phyloP scores from a whole-genome alignment of 495 filamentous ascomycete species.

The Talaromyces nanjingensis region DNA sequence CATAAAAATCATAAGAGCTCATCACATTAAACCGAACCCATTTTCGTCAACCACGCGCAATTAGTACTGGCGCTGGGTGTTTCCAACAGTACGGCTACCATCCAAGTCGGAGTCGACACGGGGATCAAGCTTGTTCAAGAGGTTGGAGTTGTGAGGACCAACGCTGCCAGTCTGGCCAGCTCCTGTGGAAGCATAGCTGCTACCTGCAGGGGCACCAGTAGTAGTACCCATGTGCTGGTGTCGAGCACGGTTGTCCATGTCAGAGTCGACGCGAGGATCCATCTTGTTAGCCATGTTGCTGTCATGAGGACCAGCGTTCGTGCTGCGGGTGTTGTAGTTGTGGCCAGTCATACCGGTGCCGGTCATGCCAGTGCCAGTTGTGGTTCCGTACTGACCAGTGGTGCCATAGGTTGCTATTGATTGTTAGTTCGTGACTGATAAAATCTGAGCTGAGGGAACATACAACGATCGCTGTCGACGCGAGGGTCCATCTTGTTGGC shows the following conservation, averaged over 20 bases:
- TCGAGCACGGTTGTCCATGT: conserved; percentile 33
- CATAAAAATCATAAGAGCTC: neutral
- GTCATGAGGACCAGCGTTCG: conserved; percentile 33
- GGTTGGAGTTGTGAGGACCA: conserved; percentile 39
- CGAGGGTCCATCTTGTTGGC: conserved; percentile 40
- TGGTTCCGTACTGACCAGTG: neutral
- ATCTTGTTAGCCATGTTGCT: conserved; percentile 38
- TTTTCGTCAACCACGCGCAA: neutral
- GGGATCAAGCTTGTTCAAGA: conserved; percentile 43
- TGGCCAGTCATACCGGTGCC: neutral
- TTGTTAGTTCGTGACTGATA: neutral
- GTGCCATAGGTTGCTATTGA: neutral
- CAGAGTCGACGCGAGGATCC: conserved; percentile 39
- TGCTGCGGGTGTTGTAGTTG: conserved; percentile 3
- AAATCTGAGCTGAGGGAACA: neutral
- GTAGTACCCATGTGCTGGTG: conserved; percentile 14
- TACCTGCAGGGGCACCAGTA: conserved; percentile 21
- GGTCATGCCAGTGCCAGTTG: neutral
- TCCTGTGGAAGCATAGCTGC: conserved; percentile 27
- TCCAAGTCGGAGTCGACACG: conserved; percentile 34
- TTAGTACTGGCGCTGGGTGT: neutral
- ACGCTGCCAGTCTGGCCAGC: conserved; percentile 17
- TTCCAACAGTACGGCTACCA: conserved; percentile 1
- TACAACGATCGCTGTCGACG: conserved; percentile 24
- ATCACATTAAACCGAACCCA: neutral